Base-by-base conservation (phyloP, 306 rosid genomes). In the Cyamopsis tetragonoloba region DNA sequence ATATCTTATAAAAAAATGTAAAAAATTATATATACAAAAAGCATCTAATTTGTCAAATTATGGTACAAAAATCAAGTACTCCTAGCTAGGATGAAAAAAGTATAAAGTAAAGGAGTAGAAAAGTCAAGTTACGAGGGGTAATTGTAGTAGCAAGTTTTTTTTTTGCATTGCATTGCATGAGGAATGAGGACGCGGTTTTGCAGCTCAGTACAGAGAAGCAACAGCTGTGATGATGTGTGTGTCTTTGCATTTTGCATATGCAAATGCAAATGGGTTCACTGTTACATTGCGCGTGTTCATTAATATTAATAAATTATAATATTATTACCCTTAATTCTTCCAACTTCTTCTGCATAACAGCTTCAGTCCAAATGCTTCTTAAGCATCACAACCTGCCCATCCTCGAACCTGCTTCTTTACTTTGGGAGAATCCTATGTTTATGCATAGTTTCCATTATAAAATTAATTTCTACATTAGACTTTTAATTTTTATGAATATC, bases 151-250 rank as follows among this genome's bases (percentile, higher is more conserved):
- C 15, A 55, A 30, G 62, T 56, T n/a, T n/a, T n/a, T n/a, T n/a
- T n/a, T n/a, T n/a, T n/a, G n/a, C n/a, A n/a, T n/a, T n/a, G n/a
- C n/a, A 44, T 68, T 82, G 79, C 84, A 79, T 74, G 83, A 70
- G 53, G 61, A 82, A 64, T 49, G 68, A 70, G 50, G 68, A 91
- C 96, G 96, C 98, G 98, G 81, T 87, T 88, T 91, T 58, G 55
- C 83, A 77, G 74, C 72, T 80, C 87, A 68, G 50, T 85, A 70
- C 96, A 91, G 97, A 73, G 79, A 22, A 73, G 80, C 74, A 74
- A 79, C 96, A 91, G 95, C 97, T 88, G 97, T 84, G 43, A n/a
- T 19, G 24, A 51, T 66, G n/a, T n/a, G n/a, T n/a, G n/a, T n/a
- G n/a, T n/a, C n/a, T n/a, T n/a, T n/a, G n/a, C n/a, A n/a, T n/a